Evolutionary conservation across 2,329 filamentous ascomycete species (phyloP).

Genomic region (Diaporthe ampelina): DNA sequence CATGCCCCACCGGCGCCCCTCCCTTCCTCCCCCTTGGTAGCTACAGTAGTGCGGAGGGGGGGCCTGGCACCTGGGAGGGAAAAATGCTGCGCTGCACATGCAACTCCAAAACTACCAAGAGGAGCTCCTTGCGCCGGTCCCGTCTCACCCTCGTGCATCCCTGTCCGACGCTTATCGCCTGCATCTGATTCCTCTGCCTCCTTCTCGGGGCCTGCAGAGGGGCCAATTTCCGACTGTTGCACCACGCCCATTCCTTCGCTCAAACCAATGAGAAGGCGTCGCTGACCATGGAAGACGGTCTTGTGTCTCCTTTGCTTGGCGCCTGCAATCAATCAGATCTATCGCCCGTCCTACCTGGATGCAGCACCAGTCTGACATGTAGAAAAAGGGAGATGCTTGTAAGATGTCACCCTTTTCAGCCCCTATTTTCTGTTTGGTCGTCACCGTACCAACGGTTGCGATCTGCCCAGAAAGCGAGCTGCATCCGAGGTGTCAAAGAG

Average conservation of each 20-base stretch:
- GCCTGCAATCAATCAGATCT: slow-evolving; percentile 34
- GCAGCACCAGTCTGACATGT: slow-evolving; percentile 18
- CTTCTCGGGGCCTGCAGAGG: slow-evolving; percentile 24
- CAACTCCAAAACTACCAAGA: slow-evolving; percentile 31
- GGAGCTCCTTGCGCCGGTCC: slow-evolving; percentile 35
- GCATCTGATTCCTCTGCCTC: slow-evolving; percentile 37
- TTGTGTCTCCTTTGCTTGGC: slow-evolving; percentile 16
- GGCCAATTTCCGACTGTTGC: slow-evolving; percentile 31
- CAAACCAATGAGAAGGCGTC: slow-evolving; percentile 35
- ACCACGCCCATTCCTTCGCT: slow-evolving; percentile 6
- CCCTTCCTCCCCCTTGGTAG: not conserved
- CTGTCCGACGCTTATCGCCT: slow-evolving; percentile 33
- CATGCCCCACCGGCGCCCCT: not conserved
- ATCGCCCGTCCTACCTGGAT: slow-evolving; percentile 12
- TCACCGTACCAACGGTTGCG: slow-evolving; percentile 1
- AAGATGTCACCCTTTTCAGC: not conserved
- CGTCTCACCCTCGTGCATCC: slow-evolving; percentile 40
- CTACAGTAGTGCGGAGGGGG: slow-evolving; percentile 18
- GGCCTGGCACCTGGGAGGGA: not conserved
- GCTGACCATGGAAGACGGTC: slow-evolving; percentile 34
- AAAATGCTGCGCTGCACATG: slow-evolving; percentile 15
- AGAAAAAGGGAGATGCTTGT: slow-evolving; percentile 21
- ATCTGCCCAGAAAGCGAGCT: slow-evolving; percentile 24
- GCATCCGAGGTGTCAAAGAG: slow-evolving; percentile 7
- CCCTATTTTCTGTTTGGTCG: not conserved